Percentiles rank a stretch among this genome's conserved stretches.
phyloP scores from a whole-genome alignment of 345 rosid genomes.

The Microcos paniculata region DNA sequence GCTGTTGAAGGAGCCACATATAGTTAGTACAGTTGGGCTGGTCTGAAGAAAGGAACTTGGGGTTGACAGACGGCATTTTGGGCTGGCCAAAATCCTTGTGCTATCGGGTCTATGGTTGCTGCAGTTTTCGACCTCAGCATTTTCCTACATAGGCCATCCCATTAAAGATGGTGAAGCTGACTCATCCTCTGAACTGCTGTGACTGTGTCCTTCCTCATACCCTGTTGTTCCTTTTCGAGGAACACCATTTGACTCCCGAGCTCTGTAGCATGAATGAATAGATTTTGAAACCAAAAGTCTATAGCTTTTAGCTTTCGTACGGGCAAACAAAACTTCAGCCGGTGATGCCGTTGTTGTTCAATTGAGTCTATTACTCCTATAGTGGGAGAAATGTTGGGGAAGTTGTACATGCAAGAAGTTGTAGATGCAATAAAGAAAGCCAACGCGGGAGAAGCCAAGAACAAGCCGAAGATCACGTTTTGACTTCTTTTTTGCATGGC shows the following conservation, averaged over 20 bases:
- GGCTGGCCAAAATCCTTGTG: slow-evolving; percentile 65
- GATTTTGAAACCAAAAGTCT: slow-evolving; percentile 40
- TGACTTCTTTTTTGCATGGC: too few species aligned
- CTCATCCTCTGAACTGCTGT: slow-evolving; percentile 54
- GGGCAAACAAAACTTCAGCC: slow-evolving; percentile 44
- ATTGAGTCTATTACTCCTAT: slow-evolving; percentile 34
- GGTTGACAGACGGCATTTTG: slow-evolving; percentile 10
- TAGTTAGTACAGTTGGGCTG: slow-evolving; percentile 34
- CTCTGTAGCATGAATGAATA: slow-evolving; percentile 31
- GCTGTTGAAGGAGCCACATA: slow-evolving; percentile 22
- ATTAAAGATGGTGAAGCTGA: slow-evolving; percentile 57
- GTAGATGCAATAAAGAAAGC: too few species aligned
- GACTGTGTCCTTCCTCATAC: slow-evolving; percentile 61
- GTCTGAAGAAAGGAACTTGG: slow-evolving; percentile 24
- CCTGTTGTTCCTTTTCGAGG: slow-evolving; percentile 42
- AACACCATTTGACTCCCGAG: slow-evolving; percentile 31
- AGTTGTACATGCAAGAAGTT: too few species aligned
- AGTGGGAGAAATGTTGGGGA: slow-evolving; percentile 52
- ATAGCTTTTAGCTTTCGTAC: slow-evolving; percentile 23
- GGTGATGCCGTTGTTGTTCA: slow-evolving; percentile 26
- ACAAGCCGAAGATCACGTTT: too few species aligned
- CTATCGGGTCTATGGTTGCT: slow-evolving; percentile 39
- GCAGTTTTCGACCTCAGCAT: slow-evolving; percentile 42
- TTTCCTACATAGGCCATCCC: slow-evolving; percentile 45
- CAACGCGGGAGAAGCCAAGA: too few species aligned